Conservation (phyloP, 805 yeast species). For the Tetrapisispora arboricola region DNA sequence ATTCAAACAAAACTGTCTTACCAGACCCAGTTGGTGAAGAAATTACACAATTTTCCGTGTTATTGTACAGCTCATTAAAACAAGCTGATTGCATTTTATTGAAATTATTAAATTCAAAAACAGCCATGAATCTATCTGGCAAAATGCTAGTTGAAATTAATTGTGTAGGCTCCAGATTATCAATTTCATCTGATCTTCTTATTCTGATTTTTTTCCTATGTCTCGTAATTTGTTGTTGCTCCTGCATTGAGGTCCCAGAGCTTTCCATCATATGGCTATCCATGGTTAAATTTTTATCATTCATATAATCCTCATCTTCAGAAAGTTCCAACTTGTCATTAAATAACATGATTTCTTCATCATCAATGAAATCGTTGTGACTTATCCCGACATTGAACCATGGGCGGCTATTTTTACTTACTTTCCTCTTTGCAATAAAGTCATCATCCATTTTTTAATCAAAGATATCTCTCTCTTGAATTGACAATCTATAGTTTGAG, state of each 20-base stretch:
- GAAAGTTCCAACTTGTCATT: neutral
- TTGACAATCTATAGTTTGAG: too few relatives aligned
- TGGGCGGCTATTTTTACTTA: constrained; percentile 3
- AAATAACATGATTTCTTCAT: neutral
- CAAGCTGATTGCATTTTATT: constrained; percentile 44
- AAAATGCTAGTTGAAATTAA: constrained; percentile 11
- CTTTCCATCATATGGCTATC: neutral
- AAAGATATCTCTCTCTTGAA: too few relatives aligned
- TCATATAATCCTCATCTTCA: neutral
- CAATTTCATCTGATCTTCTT: constrained; percentile 1
- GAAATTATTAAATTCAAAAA: constrained; percentile 20
- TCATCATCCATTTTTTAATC: neutral
- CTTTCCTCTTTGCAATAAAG: neutral
- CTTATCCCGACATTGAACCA: constrained; percentile 2
- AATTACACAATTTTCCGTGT: constrained; percentile 35
- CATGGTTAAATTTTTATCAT: neutral
- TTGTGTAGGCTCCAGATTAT: neutral
- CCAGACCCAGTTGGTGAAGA: constrained; percentile 55
- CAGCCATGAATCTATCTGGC: constrained; percentile 30
- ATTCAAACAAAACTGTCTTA: constrained; percentile 44
- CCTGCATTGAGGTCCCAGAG: neutral
- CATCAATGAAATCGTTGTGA: neutral
- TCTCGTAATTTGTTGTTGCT: neutral
- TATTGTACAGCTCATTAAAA: constrained; percentile 30
- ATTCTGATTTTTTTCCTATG: constrained; percentile 2